Conservation (phyloP, 257 asterid species). For the Solanum etuberosum region DNA sequence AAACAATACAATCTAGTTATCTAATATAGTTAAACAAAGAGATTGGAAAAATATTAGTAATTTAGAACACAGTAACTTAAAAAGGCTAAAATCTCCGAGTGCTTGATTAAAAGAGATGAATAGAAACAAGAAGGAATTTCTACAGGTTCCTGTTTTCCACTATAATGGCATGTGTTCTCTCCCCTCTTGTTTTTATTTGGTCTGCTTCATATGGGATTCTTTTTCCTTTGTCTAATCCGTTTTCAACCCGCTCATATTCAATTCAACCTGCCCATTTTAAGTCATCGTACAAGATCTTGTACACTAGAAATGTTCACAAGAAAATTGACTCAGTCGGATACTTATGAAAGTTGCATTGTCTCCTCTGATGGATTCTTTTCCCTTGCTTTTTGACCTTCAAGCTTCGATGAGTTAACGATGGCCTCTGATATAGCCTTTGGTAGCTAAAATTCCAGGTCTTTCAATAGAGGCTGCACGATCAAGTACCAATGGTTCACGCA, state of each 20-base stretch:
- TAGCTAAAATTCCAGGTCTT: constrained; percentile 83
- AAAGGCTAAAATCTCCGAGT: neutral
- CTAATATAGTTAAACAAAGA: neutral
- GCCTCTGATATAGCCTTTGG: constrained; percentile 40
- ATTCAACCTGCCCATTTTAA: too few relatives aligned
- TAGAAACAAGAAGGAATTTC: neutral
- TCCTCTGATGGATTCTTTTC: constrained; percentile 25
- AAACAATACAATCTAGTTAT: neutral
- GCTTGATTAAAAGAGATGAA: neutral
- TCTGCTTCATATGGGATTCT: too few relatives aligned
- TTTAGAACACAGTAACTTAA: neutral
- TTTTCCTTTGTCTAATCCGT: neutral
- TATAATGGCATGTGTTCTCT: neutral
- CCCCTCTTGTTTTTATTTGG: neutral
- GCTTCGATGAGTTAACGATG: constrained; percentile 45
- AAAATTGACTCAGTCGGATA: neutral
- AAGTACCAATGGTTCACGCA: constrained; percentile 79
- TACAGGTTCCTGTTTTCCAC: neutral
- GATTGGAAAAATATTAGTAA: too few relatives aligned
- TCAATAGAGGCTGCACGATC: constrained; percentile 74
- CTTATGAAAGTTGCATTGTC: neutral
- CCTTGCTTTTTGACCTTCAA: constrained; percentile 54
- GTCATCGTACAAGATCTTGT: too few relatives aligned
- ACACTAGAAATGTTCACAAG: too few relatives aligned
- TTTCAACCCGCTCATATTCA: neutral